phyloP scores from a whole-genome alignment of 2,329 filamentous ascomycete species.

The Fusarium irregulare region DNA sequence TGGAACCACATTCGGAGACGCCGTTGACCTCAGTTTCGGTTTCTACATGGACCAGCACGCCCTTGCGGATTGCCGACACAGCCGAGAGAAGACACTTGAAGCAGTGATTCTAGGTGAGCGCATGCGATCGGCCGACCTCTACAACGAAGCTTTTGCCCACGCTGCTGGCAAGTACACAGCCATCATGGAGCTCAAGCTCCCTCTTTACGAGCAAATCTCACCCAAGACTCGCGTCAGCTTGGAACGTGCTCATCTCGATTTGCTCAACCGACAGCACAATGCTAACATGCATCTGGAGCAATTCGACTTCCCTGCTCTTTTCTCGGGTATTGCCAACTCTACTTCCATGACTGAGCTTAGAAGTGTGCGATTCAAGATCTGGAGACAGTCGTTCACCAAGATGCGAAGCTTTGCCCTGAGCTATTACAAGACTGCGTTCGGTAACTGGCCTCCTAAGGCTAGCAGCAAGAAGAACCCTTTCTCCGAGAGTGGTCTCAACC shows the following conservation, averaged over 20 bases:
- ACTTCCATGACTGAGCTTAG: conserved; percentile 81
- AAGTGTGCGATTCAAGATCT: conserved; percentile 83
- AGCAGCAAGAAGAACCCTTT: conserved; percentile 92
- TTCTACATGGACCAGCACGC: conserved; percentile 81
- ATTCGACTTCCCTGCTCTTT: conserved; percentile 92
- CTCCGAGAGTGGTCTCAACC: conserved; percentile 86
- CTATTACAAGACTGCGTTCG: conserved; percentile 71
- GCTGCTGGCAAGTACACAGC: conserved; percentile 87
- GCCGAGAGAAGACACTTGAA: conserved; percentile 89
- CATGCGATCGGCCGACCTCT: conserved; percentile 84
- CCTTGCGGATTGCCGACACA: conserved; percentile 82
- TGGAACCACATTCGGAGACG: conserved; percentile 68
- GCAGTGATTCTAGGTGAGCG: conserved; percentile 88
- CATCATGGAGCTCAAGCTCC: conserved; percentile 72
- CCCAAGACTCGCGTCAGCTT: conserved; percentile 79
- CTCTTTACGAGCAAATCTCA: conserved; percentile 77
- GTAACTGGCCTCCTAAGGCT: conserved; percentile 89
- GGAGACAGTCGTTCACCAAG: conserved; percentile 79
- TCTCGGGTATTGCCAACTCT: conserved; percentile 87
- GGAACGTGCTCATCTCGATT: conserved; percentile 82
- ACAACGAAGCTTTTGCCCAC: conserved; percentile 92
- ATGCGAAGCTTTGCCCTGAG: conserved; percentile 79
- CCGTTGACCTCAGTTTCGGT: conserved; percentile 73
- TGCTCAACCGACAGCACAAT: conserved; percentile 76
- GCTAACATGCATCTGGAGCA: conserved; percentile 80